A percentile compares a stretch with the other conserved stretches of the same genome.
phyloP scores from a whole-genome alignment of 2,329 filamentous ascomycete species.

The Apiospora sp. region DNA sequence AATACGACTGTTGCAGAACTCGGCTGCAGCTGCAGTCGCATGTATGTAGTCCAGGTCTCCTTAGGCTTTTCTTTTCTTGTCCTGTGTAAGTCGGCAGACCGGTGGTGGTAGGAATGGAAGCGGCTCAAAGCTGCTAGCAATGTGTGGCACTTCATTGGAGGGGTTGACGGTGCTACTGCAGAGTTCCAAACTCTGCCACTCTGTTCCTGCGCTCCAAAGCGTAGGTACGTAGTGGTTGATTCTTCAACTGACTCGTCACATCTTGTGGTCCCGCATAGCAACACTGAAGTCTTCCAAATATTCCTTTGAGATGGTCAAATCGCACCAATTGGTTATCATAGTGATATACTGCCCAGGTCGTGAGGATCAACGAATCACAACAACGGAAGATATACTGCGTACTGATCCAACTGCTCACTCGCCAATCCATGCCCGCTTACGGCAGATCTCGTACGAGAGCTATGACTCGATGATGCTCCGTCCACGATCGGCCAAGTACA shows the following conservation, averaged over 20 bases:
- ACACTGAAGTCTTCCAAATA: background rate
- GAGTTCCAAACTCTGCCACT: background rate
- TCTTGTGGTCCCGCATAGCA: background rate
- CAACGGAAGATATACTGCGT: background rate
- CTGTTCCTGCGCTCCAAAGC: background rate
- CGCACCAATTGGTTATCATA: background rate
- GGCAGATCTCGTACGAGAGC: constrained; percentile 1
- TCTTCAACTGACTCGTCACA: constrained; percentile 4
- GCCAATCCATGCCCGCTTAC: background rate
- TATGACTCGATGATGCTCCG: constrained; percentile 18
- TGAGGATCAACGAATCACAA: background rate
- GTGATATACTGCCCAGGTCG: background rate
- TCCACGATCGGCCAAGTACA: constrained; percentile 5
- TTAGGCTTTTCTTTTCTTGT: constrained; percentile 11
- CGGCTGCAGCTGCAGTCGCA: constrained; percentile 11
- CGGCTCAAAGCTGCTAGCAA: constrained; percentile 1
- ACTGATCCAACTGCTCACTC: constrained; percentile 1
- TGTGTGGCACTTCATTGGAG: constrained; percentile 5
- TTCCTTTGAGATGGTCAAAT: background rate
- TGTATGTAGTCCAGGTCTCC: background rate
- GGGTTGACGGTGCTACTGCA: background rate
- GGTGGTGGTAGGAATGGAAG: background rate
- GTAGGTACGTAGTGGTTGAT: background rate
- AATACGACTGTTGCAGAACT: constrained; percentile 4
- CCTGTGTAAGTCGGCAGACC: constrained; percentile 5